Evolutionary conservation across 2,329 filamentous ascomycete species (phyloP).

Genomic region (Hymenoscyphus fraxineus): DNA sequence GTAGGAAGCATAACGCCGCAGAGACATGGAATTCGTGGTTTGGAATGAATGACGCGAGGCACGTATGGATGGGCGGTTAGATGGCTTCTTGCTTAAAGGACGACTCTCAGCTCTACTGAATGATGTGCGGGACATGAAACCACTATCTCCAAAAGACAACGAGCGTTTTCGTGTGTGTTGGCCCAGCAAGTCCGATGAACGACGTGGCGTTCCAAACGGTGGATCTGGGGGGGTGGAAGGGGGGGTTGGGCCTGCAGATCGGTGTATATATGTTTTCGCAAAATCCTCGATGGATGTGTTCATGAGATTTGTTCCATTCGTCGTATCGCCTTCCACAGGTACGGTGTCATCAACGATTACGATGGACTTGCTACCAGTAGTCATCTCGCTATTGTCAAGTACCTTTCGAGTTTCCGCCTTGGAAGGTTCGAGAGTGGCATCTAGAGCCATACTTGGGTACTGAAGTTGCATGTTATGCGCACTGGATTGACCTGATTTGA

Average conservation of each 20-base stretch:
- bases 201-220: constrained; percentile 44
- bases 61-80: constrained; percentile 21
- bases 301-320: constrained; percentile 43
- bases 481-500: constrained; percentile 21
- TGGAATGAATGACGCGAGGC: constrained; percentile 35
- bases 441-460: constrained; percentile 28
- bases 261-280: constrained; percentile 48
- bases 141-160: constrained; percentile 34
- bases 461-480: constrained; percentile 20
- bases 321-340: constrained; percentile 45
- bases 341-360: constrained; percentile 65
- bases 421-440: constrained; percentile 23
- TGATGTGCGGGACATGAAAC: constrained; percentile 29
- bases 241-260: constrained; percentile 53
- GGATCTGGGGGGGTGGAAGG: constrained; percentile 57
- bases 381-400: constrained; percentile 38
- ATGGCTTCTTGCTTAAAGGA: constrained; percentile 25
- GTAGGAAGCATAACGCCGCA: constrained; percentile 56
- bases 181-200: constrained; percentile 54
- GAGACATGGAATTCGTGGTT: constrained; percentile 49
- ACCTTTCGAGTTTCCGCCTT: constrained; percentile 16
- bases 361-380: constrained; percentile 82
- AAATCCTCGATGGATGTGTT: constrained; percentile 51
- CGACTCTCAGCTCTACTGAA: constrained; percentile 25
- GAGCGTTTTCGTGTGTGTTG: constrained; percentile 37